Percentiles rank a stretch among this genome's conserved stretches.
phyloP scores from a whole-genome alignment of 164 flowering plant genomes.

The Taxillus chinensis region DNA sequence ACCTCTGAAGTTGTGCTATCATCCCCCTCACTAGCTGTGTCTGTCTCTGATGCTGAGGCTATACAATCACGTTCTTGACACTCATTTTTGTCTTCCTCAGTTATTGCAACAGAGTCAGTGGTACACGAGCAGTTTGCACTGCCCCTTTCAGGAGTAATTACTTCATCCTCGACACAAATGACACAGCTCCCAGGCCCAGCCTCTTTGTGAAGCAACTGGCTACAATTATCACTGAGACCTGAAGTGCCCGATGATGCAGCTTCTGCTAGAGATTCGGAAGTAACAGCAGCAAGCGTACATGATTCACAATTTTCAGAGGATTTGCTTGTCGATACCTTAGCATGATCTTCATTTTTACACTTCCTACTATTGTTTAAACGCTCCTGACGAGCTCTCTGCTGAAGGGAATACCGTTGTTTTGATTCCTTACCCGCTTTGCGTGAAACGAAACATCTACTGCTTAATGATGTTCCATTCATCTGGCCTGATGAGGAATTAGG shows the following conservation, averaged over 20 bases:
- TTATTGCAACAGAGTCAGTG: conserved; percentile 16
- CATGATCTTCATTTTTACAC: conserved; percentile 43
- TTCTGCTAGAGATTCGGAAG: conserved; percentile 25
- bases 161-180: conserved; percentile 18
- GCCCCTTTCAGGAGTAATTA: conserved; percentile 10
- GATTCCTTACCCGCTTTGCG: conserved; percentile 44
- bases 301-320: conserved; percentile 21
- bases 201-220: conserved; percentile 17
- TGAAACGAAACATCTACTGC: conserved; percentile 33
- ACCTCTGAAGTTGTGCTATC: conserved; percentile 29
- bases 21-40: conserved; percentile 15
- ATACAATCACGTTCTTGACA: conserved; percentile 14
- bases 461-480: conserved; percentile 34
- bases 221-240: conserved; percentile 16
- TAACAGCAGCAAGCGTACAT: conserved; percentile 15
- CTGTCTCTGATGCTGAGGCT: conserved; percentile 11
- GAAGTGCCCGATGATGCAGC: conserved; percentile 23
- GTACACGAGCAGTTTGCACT: conserved; percentile 19
- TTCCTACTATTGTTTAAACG: conserved; percentile 62
- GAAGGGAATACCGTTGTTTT: conserved; percentile 56
- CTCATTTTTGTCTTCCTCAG: conserved; percentile 15
- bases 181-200: conserved; percentile 14
- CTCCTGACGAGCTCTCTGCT: conserved; percentile 78
- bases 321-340: conserved; percentile 18
- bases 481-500: conserved; percentile 22